Evolutionary conservation across 176 grass and related monocot species (phyloP).

Genomic region (Triticum monococcum): DNA sequence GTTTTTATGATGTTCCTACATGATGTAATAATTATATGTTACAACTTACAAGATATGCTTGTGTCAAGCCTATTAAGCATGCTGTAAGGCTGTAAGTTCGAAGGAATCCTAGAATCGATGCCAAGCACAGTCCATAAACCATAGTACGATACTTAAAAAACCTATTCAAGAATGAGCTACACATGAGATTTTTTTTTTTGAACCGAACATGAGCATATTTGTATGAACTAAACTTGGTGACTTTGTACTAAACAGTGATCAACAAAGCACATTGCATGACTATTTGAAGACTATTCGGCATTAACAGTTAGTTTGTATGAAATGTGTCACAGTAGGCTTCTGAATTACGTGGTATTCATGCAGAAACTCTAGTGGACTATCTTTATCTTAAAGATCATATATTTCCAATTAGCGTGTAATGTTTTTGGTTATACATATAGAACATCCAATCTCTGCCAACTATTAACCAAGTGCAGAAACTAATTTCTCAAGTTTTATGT

Average conservation of each 20-base stretch:
- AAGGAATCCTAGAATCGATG: slow-evolving; percentile 7
- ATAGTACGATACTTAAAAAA: slow-evolving; percentile 16
- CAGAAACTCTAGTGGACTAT: neutral
- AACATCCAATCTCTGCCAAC: neutral
- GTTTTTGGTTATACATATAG: neutral
- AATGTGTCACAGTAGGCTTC: neutral
- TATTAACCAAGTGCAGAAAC: slow-evolving; percentile 9
- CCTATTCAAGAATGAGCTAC: neutral
- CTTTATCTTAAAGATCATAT: neutral
- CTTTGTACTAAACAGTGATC: neutral
- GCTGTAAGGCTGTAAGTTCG: slow-evolving; percentile 7
- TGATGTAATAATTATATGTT: neutral
- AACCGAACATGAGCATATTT: slow-evolving; percentile 6
- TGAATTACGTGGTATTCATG: neutral
- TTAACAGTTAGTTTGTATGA: slow-evolving; percentile 11
- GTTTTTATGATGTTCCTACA: slow-evolving; percentile 13
- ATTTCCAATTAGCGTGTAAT: neutral
- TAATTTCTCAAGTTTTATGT: neutral
- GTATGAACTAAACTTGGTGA: neutral
- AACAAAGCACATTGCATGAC: neutral
- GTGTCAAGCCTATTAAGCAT: neutral
- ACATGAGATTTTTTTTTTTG: neutral
- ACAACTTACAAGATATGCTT: neutral
- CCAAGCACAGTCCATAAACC: neutral
- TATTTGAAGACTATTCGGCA: neutral